Evolutionary conservation across 2,329 filamentous ascomycete genomes (phyloP).

Genomic region (Clonostachys chloroleuca): DNA sequence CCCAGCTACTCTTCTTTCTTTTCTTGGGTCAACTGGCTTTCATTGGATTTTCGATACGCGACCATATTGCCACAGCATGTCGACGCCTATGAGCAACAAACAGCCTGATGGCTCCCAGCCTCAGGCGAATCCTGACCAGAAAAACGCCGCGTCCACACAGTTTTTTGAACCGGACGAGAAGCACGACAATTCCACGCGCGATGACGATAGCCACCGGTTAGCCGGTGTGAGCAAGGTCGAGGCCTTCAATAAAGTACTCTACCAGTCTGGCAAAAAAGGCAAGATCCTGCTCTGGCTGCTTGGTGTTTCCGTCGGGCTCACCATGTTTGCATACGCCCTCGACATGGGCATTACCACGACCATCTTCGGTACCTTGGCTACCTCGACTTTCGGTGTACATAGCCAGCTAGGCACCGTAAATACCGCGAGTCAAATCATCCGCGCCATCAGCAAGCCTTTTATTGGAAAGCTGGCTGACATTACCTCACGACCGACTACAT

Average conservation of each 20-base stretch:
- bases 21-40: no score
- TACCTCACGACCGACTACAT: slow-evolving; percentile 29
- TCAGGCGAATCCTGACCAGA: no score
- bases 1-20: no score
- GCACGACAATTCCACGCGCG: no score
- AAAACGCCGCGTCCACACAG: no score
- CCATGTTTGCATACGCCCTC: slow-evolving; percentile 31
- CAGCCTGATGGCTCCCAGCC: no score
- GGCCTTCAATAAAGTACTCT: slow-evolving; percentile 32
- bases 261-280: slow-evolving; percentile 25
- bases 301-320: slow-evolving; percentile 24
- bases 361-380: slow-evolving; percentile 25
- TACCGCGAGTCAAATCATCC: slow-evolving; percentile 26
- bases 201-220: not conserved
- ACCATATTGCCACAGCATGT: no score
- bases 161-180: no score
- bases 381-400: slow-evolving; percentile 24
- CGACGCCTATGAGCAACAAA: no score
- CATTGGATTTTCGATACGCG: no score
- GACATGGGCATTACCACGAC: slow-evolving; percentile 26
- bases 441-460: slow-evolving; percentile 30
- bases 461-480: slow-evolving; percentile 30
- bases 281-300: slow-evolving; percentile 27
- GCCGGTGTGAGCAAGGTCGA: slow-evolving; percentile 26
- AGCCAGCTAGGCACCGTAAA: slow-evolving; percentile 22